phyloP scores from a whole-genome alignment of 2,329 filamentous ascomycete species.

The Stagonosporopsis chrysanthemi region DNA sequence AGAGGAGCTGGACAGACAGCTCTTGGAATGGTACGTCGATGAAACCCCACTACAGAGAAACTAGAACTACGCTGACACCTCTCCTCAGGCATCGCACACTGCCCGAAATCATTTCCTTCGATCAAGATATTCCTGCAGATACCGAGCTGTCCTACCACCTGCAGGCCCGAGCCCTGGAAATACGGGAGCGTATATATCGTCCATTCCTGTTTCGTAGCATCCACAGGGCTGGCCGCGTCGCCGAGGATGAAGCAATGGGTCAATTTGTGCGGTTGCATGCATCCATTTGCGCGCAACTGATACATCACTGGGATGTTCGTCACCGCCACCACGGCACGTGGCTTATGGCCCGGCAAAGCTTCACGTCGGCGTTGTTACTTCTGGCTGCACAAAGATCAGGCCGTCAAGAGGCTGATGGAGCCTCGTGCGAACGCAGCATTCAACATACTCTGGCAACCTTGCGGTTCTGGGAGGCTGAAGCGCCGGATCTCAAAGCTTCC shows the following conservation, averaged over 20 bases:
- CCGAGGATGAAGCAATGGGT: conserved; percentile 19
- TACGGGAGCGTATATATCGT: conserved; percentile 40
- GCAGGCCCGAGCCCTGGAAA: conserved; percentile 14
- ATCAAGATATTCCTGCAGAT: conserved; percentile 4
- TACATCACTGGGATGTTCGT: conserved; percentile 20
- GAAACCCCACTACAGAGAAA: too few relatives aligned
- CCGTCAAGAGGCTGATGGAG: conserved; percentile 9
- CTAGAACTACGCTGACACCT: neutral
- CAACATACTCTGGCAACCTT: conserved; percentile 19
- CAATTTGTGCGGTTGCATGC: conserved; percentile 29
- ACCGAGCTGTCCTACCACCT: conserved; percentile 29
- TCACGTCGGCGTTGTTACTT: conserved; percentile 31
- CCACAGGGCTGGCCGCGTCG: conserved; percentile 23
- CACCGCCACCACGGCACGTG: conserved; percentile 48
- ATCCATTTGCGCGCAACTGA: conserved; percentile 26
- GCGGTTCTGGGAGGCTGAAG: conserved; percentile 28
- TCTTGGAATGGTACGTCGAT: conserved; percentile 1
- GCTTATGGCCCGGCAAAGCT: conserved; percentile 31
- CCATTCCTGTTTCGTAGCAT: conserved; percentile 43
- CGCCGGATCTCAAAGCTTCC: conserved; percentile 22
- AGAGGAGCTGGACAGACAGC: conserved; percentile 10
- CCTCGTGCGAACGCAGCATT: conserved; percentile 8
- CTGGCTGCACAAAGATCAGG: conserved; percentile 33
- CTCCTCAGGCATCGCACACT: neutral
- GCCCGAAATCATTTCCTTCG: conserved; percentile 28